These are phyloP conservation scores for Knufia fluminis DNA, from an alignment of 2,329 filamentous ascomycete genomes.

Conservation along the genomic window DNA sequence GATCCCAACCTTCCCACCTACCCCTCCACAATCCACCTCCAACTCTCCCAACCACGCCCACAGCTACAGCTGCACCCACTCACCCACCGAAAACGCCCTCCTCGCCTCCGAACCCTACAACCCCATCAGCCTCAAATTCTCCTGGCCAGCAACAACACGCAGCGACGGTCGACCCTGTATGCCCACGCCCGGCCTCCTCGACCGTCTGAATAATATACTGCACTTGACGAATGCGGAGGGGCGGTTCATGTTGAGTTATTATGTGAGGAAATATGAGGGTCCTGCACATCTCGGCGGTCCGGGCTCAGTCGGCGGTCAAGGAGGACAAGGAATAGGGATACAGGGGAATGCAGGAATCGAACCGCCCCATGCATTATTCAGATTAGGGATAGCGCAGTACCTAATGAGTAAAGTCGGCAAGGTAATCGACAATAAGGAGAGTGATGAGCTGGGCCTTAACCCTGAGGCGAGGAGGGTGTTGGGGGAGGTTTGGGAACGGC, in stretches of 20 bases:
- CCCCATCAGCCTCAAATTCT: slow-evolving; percentile 3
- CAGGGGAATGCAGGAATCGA: not conserved
- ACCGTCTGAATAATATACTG: slow-evolving; percentile 4
- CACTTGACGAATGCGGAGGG: slow-evolving; percentile 5
- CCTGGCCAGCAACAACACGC: slow-evolving; percentile 6
- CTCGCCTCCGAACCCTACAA: slow-evolving; percentile 4
- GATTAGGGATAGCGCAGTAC: slow-evolving; percentile 5
- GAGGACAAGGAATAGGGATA: too few species aligned
- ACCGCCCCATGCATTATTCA: slow-evolving; percentile 7
- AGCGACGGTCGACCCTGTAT: not conserved
- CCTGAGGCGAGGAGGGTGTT: slow-evolving; percentile 7
- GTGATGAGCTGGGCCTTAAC: slow-evolving; percentile 6
- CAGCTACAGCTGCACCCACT: slow-evolving; percentile 1
- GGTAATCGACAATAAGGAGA: slow-evolving; percentile 6
- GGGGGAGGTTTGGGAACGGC: slow-evolving; percentile 1
- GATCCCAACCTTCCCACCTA: not conserved
- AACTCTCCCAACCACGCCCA: not conserved
- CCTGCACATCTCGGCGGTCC: not conserved
- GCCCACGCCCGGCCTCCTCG: slow-evolving; percentile 5
- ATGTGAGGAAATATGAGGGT: slow-evolving; percentile 6
- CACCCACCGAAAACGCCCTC: not conserved
- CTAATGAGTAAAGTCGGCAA: slow-evolving; percentile 1
- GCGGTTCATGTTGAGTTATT: slow-evolving; percentile 2
- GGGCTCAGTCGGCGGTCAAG: too few species aligned
- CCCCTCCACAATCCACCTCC: not conserved